Base-by-base conservation (phyloP, 75 land plant genomes). In the Cupressus sempervirens region DNA sequence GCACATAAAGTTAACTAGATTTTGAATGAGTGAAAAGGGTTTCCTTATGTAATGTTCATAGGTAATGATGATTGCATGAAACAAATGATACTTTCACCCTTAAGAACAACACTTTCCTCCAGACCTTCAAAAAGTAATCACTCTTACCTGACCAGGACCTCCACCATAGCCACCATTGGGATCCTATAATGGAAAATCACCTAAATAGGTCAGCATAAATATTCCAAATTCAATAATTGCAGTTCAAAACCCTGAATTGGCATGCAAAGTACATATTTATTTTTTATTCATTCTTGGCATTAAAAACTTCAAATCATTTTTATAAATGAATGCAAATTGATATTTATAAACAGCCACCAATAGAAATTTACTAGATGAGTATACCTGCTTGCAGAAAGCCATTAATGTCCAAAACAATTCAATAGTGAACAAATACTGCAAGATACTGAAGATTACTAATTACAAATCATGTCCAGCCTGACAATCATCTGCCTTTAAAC, bases 61-160 rank as follows among this genome's bases (percentile, higher is more conserved):
- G 35, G 26, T 38, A 30, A 76, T 23, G 23, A 58, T 7, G 6
- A 58, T 30, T 9, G 74, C 12, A 70, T 38, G 38, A 38, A 29
- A 35, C 15, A 1, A 82, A n/a, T 8, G 20, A 35, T 73, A 29
- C 0, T 58, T 45, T 84, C 41, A 84, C 20, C 34, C 30, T 43
- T 36, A 15, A 29, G 73, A 74, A 72, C 11, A 76, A 3, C 26
- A 76, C n/a, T 0, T 18, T 41, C 80, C 9, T 67, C 30, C 32
- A 84, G 84, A n/a, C 8, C 29, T 38, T 29, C 32, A 73, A 34
- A 35, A 20, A 45, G 86, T n/a, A 38, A 40, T 82, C 75, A 77
- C 15, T 79, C 85, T 86, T 87, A 91, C 99, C 95, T 97, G 99
- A 30, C 99, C 95, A 79, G 99, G 99, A 83, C 99, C 99, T 83